Percentiles rank a stretch among this genome's conserved stretches.
Conservation (phyloP, 2,329 filamentous ascomycete species). For the Clarireedia paspali region DNA sequence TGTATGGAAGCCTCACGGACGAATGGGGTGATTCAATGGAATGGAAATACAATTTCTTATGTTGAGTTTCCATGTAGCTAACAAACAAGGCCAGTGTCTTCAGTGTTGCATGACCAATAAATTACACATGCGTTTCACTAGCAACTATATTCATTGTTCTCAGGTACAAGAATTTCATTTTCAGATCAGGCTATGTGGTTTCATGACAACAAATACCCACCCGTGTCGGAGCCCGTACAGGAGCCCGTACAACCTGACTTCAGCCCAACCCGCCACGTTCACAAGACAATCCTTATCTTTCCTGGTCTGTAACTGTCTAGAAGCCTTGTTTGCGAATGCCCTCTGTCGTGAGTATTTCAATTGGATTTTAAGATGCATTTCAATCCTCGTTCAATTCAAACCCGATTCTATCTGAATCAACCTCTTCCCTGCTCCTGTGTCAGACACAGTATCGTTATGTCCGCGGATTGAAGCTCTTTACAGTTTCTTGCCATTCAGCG, state of each 20-base stretch:
- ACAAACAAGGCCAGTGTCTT: neutral
- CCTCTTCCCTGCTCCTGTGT: no score
- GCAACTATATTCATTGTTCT: neutral
- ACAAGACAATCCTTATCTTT: neutral
- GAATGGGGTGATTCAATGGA: neutral
- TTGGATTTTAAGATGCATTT: neutral
- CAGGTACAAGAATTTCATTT: neutral
- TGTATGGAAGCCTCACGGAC: neutral
- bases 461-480: no score
- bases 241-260: neutral
- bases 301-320: slow-evolving; percentile 7
- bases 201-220: slow-evolving; percentile 13
- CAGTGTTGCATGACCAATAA: neutral
- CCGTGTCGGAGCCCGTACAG: neutral
- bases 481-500: no score
- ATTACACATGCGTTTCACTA: neutral
- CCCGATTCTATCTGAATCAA: no score
- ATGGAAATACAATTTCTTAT: neutral
- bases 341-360: neutral
- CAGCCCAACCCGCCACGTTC: slow-evolving; percentile 10
- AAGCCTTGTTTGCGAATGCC: neutral
- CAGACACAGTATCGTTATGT: no score
- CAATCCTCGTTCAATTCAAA: neutral
- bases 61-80: neutral
- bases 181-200: neutral